Evolutionary conservation across 345 rosid genomes (phyloP).

Genomic region (Cochlearia excelsa): DNA sequence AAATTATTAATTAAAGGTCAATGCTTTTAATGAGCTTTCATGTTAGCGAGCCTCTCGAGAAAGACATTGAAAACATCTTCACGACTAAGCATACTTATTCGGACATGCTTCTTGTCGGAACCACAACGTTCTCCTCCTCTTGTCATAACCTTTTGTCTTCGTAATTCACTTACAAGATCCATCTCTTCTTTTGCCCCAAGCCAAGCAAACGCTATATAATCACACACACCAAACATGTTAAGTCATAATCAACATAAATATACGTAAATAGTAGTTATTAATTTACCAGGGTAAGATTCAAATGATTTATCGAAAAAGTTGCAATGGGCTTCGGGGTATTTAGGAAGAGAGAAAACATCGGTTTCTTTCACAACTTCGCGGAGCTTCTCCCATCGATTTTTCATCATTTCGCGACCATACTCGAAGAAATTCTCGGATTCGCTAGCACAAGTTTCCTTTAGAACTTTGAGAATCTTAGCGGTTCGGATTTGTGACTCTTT

Average conservation of each 20-base stretch:
- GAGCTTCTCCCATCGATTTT: conserved; percentile 65
- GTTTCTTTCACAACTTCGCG: conserved; percentile 44
- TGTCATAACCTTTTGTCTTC: conserved; percentile 45
- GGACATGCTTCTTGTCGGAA: conserved; percentile 40
- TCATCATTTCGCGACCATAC: conserved; percentile 47
- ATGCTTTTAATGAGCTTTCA: conserved; percentile 31
- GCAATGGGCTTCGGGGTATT: conserved; percentile 61
- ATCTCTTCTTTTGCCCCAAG: conserved; percentile 53
- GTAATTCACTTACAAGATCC: conserved; percentile 47
- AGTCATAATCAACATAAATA: conserved; percentile 11
- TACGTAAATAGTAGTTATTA: conserved; percentile 10
- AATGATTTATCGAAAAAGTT: conserved; percentile 45
- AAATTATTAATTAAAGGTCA: background rate
- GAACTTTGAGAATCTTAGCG: conserved; percentile 56
- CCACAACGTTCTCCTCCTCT: conserved; percentile 69
- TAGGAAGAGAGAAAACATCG: conserved; percentile 47
- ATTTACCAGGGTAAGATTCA: conserved; percentile 63
- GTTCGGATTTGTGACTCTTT: conserved; percentile 85
- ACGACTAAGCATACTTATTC: conserved; percentile 70
- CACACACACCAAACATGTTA: conserved; percentile 12
- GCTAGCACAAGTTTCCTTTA: conserved; percentile 40
- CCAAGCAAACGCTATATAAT: conserved; percentile 74
- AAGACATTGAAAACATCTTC: conserved; percentile 56
- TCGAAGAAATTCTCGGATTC: conserved; percentile 54
- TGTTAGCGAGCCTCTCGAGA: conserved; percentile 59